A percentile compares a stretch with the other conserved stretches of the same genome.
phyloP scores from a whole-genome alignment of 345 rosid genomes.

The Gossypioides kirkii region DNA sequence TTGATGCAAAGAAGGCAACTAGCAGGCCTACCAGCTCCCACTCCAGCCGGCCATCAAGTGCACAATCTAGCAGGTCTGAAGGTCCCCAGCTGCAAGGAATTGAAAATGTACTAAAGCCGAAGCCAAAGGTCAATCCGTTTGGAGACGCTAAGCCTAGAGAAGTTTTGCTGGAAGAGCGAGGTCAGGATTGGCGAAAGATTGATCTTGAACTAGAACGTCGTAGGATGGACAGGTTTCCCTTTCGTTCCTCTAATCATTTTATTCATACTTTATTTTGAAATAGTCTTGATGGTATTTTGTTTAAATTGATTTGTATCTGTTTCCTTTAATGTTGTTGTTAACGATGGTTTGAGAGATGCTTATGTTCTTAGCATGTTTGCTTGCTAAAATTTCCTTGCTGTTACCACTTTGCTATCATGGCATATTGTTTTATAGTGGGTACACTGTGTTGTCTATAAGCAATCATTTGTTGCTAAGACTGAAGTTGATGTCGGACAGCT shows the following conservation, averaged over 20 bases:
- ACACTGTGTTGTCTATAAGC: neutral
- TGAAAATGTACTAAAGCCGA: conserved; percentile 64
- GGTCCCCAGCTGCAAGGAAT: conserved; percentile 47
- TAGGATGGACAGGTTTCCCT: conserved; percentile 56
- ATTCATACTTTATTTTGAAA: neutral
- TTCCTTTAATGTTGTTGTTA: neutral
- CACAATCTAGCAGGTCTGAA: conserved; percentile 83
- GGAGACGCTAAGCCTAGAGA: conserved; percentile 98
- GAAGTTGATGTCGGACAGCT: neutral
- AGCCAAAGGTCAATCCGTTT: conserved; percentile 87
- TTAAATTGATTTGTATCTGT: neutral
- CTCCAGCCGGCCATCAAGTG: conserved; percentile 94
- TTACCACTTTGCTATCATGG: neutral
- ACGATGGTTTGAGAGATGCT: neutral
- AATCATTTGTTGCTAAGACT: neutral
- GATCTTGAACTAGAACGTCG: conserved; percentile 89
- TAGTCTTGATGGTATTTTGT: neutral
- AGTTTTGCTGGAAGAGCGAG: conserved; percentile 80
- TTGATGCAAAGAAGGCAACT: conserved; percentile 66
- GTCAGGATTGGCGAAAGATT: conserved; percentile 93
- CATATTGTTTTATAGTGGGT: neutral
- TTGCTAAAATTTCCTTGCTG: neutral
- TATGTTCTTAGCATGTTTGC: neutral
- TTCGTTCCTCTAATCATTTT: conserved; percentile 5
- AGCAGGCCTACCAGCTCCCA: conserved; percentile 88